These are phyloP conservation scores for Ilex paraguariensis DNA, from an alignment of 305 asterid genomes.

Conservation along the genomic window DNA sequence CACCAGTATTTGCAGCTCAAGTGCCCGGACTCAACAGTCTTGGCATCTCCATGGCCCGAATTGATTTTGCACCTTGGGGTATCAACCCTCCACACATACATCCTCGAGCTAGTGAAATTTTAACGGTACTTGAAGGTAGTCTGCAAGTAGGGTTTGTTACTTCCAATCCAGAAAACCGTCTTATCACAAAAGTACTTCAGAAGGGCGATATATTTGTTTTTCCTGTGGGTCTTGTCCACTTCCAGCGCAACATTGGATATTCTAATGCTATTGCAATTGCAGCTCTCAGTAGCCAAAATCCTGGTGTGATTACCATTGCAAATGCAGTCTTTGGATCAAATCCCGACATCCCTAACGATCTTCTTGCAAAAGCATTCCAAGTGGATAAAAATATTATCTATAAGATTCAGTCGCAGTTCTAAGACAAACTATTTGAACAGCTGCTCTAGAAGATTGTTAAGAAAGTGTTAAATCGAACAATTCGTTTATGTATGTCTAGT, in stretches of 20 bases:
- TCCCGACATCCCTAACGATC: conserved; percentile 28
- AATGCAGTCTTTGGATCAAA: conserved; percentile 39
- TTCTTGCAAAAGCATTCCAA: conserved; percentile 47
- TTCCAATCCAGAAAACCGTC: conserved; percentile 29
- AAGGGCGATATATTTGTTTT: conserved; percentile 44
- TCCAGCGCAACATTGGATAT: conserved; percentile 29
- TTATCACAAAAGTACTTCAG: conserved; percentile 25
- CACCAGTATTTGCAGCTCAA: conserved; percentile 24
- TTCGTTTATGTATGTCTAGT: too few relatives aligned
- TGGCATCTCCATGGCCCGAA: conserved; percentile 32
- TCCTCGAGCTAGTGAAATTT: conserved; percentile 33
- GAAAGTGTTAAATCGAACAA: too few relatives aligned
- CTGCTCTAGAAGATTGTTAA: too few relatives aligned
- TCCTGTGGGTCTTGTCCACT: conserved; percentile 42
- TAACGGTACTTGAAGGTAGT: conserved; percentile 34
- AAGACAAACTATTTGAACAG: not conserved
- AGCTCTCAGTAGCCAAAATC: conserved; percentile 37
- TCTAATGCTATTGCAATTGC: conserved; percentile 27
- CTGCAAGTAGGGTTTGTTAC: conserved; percentile 43
- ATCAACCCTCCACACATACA: conserved; percentile 38
- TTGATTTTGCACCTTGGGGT: conserved; percentile 32
- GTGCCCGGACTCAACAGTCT: conserved; percentile 46
- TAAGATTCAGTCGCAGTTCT: conserved; percentile 8
- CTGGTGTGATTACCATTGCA: conserved; percentile 28
- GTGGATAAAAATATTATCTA: conserved; percentile 20